Conservation (phyloP, 257 asterid species). For the Ligustrum vulgare region DNA sequence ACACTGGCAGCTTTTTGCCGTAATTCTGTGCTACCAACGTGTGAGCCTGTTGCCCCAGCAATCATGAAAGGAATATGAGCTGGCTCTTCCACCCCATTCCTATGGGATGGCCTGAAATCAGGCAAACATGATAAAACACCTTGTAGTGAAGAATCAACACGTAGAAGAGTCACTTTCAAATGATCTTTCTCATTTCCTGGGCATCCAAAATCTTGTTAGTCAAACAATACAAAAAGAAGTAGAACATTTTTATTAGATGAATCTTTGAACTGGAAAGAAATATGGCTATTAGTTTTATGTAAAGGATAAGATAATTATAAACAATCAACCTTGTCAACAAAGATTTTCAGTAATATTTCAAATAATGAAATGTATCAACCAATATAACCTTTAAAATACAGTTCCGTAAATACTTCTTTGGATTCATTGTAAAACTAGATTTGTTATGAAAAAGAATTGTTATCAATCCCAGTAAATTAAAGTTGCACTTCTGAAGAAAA, state of each 20-base stretch:
- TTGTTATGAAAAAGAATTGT: neutral
- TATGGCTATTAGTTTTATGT: slow-evolving; percentile 17
- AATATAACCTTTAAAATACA: slow-evolving; percentile 13
- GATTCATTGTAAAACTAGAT: neutral
- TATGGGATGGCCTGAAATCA: slow-evolving; percentile 83
- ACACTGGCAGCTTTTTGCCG: slow-evolving; percentile 84
- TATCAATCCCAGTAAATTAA: neutral
- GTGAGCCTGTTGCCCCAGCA: slow-evolving; percentile 95
- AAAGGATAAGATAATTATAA: slow-evolving; percentile 1
- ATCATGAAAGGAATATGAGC: slow-evolving; percentile 58
- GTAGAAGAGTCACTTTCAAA: slow-evolving; percentile 97
- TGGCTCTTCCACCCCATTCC: slow-evolving; percentile 68
- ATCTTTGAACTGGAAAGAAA: slow-evolving; percentile 15
- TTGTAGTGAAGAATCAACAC: slow-evolving; percentile 93
- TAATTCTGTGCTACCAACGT: slow-evolving; percentile 83
- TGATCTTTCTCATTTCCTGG: slow-evolving; percentile 97
- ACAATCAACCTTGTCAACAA: slow-evolving; percentile 10
- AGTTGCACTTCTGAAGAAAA: slow-evolving; percentile 19
- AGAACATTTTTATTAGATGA: slow-evolving; percentile 6
- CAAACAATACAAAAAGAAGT: slow-evolving; percentile 23
- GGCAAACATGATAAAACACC: slow-evolving; percentile 98
- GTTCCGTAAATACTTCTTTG: neutral
- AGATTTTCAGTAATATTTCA: neutral
- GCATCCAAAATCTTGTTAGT: slow-evolving; percentile 37
- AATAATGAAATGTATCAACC: slow-evolving; percentile 19